Base-by-base conservation (phyloP, 2,329 filamentous ascomycete genomes). In the Nemania sp. region DNA sequence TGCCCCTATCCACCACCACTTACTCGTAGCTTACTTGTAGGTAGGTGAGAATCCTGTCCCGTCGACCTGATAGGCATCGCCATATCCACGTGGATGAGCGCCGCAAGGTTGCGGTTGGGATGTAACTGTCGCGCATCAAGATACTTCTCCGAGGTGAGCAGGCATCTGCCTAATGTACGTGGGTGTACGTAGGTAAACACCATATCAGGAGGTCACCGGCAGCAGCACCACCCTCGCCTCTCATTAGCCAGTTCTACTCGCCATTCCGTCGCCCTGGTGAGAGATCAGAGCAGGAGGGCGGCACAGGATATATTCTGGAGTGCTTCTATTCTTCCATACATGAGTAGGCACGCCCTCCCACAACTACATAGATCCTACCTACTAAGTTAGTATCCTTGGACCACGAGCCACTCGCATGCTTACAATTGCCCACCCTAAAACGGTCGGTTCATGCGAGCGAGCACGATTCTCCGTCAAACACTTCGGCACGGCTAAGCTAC, bases 251-350 rank as follows among this genome's bases (percentile, higher is more conserved):
- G 11, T 24, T n/a, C 6, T 43, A 20, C 27, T 53, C 51, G 43
- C 24, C 18, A 41, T 52, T 18, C 41, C 45, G 22, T 10, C 20
- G 43, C 43, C 20, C 7, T 47, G 7, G 35, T 41, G 35, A 13
- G 45, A 53, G 22, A 22, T 8, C 24, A 35, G 47, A 11, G 22
- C 53, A 47, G 26, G 22, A 52, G 41, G 18, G 53, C 38, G 60
- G 49, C 51, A 57, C 54, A 58, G 41, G 54, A 59, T 32, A 59
- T 32, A 53, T 64, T 66, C 63, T 64, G 55, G n/a, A 56, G 41
- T 65, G 56, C 63, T 69, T 71, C 69, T 6, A 65, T 71, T 49
- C 66, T 67, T 70, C 54, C 27, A 43, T 58, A 58, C 67, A 60
- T 55, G n/a, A 49, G 13, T 54, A 5, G 15, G 27, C n/a, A 26